Conservation (phyloP, 2,329 filamentous ascomycete genomes). For the Curvularia spicifera region DNA sequence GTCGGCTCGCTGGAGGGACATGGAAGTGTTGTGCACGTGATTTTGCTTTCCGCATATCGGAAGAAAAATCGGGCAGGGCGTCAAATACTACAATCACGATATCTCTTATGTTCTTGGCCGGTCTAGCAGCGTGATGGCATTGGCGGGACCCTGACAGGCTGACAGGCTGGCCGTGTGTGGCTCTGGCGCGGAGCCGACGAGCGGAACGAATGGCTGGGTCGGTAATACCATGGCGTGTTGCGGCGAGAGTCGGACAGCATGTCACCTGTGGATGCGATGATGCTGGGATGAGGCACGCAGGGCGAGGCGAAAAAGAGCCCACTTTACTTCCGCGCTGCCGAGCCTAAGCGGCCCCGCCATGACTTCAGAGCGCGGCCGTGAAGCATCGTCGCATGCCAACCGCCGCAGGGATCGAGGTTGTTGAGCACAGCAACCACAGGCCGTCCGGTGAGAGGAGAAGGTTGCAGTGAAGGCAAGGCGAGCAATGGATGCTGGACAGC, state of each 20-base stretch:
- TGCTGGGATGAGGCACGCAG: conserved; percentile 11
- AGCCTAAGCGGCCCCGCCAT: conserved; percentile 38
- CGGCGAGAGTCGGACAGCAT: conserved; percentile 45
- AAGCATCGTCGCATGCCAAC: conserved; percentile 18
- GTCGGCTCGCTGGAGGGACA: conserved; percentile 36
- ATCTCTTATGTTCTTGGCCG: conserved; percentile 3
- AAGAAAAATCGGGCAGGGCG: conserved; percentile 27
- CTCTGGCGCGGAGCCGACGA: conserved; percentile 9
- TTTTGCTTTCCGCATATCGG: conserved; percentile 26
- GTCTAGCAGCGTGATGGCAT: conserved; percentile 22
- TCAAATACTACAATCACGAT: conserved; percentile 27
- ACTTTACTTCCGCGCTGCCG: conserved; percentile 30
- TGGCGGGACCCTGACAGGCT: conserved; percentile 28
- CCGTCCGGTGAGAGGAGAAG: conserved; percentile 45
- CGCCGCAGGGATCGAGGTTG: background rate
- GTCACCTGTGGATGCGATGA: conserved; percentile 10
- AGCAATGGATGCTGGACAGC: too few species aligned
- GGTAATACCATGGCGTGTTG: conserved; percentile 15
- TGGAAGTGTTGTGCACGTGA: conserved; percentile 34
- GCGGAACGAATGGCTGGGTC: conserved; percentile 4
- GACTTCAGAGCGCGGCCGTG: conserved; percentile 49
- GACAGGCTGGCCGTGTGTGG: background rate
- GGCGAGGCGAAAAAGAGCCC: conserved; percentile 23
- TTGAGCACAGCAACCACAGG: conserved; percentile 5
- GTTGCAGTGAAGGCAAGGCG: background rate